phyloP scores from a whole-genome alignment of 2,329 filamentous ascomycete species.

The Dothideomycetidae sp. region DNA sequence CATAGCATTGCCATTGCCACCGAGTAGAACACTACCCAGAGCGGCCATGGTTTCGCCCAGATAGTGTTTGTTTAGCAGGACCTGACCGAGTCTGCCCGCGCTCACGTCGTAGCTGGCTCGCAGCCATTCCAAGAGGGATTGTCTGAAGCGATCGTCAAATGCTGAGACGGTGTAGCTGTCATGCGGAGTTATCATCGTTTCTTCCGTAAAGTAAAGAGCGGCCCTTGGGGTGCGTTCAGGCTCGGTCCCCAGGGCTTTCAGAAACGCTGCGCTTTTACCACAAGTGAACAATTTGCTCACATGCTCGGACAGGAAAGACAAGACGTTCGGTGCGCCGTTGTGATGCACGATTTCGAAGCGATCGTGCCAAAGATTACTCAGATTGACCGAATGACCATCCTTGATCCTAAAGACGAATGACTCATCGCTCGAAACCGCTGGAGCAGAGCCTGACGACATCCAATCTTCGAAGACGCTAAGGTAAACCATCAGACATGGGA shows the following conservation, averaged over 20 bases:
- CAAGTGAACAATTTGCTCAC: constrained; percentile 65
- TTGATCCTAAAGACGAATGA: constrained; percentile 60
- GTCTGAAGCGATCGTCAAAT: constrained; percentile 60
- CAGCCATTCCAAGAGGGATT: constrained; percentile 63
- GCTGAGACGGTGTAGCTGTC: constrained; percentile 27
- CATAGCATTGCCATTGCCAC: constrained; percentile 55
- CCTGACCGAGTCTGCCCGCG: constrained; percentile 48
- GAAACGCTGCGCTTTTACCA: constrained; percentile 74
- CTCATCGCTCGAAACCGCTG: constrained; percentile 40
- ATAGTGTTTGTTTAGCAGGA: constrained; percentile 55
- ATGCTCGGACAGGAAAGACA: constrained; percentile 58
- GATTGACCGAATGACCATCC: constrained; percentile 35
- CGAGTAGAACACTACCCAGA: constrained; percentile 61
- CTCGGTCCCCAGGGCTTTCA: constrained; percentile 52
- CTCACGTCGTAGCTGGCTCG: constrained; percentile 57
- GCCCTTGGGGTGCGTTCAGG: constrained; percentile 1
- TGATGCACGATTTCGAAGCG: constrained; percentile 55
- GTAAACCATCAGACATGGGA: constrained; percentile 71
- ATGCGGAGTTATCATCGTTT: constrained; percentile 2
- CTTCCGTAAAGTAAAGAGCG: background rate
- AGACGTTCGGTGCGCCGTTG: constrained; percentile 50
- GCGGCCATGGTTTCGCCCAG: constrained; percentile 51
- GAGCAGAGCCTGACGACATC: constrained; percentile 68
- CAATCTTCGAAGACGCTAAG: constrained; percentile 64
- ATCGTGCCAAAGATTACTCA: constrained; percentile 59